Evolutionary conservation across 306 rosid genomes (phyloP).

Genomic region (Phaseolus lunatus): DNA sequence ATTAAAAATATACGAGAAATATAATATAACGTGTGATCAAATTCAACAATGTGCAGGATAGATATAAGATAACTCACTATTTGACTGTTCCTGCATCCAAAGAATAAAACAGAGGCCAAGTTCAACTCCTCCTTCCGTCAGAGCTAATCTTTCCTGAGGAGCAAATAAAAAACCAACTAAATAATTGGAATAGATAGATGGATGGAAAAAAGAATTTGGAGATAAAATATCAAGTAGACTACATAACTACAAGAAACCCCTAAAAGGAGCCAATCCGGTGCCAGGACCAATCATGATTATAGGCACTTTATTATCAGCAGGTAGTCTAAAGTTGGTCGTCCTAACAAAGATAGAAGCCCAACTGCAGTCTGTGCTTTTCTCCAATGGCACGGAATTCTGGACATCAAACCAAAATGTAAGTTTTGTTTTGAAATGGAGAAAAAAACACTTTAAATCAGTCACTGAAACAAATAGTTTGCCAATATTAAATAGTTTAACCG

Average conservation of each 20-base stretch:
- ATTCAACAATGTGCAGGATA: constrained; percentile 24
- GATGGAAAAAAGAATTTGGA: constrained; percentile 10
- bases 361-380: constrained; percentile 75
- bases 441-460: not conserved
- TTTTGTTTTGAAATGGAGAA: constrained; percentile 2
- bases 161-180: constrained; percentile 30
- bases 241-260: constrained; percentile 96
- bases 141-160: constrained; percentile 86
- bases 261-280: constrained; percentile 99
- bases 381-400: constrained; percentile 78
- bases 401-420: constrained; percentile 38
- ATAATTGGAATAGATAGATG: constrained; percentile 24
- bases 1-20: no score
- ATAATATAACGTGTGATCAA: no score
- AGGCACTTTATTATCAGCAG: constrained; percentile 80
- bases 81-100: constrained; percentile 91
- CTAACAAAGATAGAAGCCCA: constrained; percentile 95
- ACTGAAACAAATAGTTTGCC: not conserved
- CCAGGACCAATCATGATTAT: constrained; percentile 99
- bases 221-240: constrained; percentile 36
- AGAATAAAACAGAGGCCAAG: constrained; percentile 83
- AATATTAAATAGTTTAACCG: constrained; percentile 19
- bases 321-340: constrained; percentile 94
- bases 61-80: constrained; percentile 62
- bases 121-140: constrained; percentile 75